Conservation (phyloP, 2,329 filamentous ascomycete species). For the Arthroderma sp. region DNA sequence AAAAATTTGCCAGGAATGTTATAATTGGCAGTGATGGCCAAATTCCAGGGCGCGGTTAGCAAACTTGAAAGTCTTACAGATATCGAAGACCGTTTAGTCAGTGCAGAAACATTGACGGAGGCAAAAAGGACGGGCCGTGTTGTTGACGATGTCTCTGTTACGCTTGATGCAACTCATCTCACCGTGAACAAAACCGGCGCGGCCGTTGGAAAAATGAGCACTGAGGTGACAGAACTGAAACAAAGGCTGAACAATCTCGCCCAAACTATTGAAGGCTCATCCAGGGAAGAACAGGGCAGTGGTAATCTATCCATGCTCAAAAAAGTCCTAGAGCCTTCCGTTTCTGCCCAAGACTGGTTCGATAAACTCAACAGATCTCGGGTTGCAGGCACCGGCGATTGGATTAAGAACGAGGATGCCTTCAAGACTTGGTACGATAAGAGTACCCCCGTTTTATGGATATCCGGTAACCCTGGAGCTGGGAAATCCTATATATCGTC, state of each 20-base stretch:
- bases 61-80: conserved; percentile 28
- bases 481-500: conserved; percentile 37
- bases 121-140: conserved; percentile 7
- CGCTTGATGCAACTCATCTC: conserved; percentile 2
- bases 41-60: conserved; percentile 27
- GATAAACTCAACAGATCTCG: conserved; percentile 29
- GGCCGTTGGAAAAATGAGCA: neutral
- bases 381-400: conserved; percentile 34
- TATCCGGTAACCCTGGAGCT: conserved; percentile 33
- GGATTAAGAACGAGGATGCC: conserved; percentile 30
- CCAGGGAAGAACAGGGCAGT: conserved; percentile 8
- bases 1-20: conserved; percentile 31
- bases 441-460: conserved; percentile 29
- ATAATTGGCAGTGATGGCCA: conserved; percentile 30
- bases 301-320: conserved; percentile 26
- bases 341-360: conserved; percentile 31
- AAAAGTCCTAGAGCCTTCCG: conserved; percentile 26
- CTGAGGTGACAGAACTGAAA: conserved; percentile 2
- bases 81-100: conserved; percentile 31
- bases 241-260: conserved; percentile 1
- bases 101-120: conserved; percentile 29
- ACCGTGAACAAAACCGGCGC: conserved; percentile 1
- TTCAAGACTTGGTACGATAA: conserved; percentile 28
- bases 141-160: conserved; percentile 9
- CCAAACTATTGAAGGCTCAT: conserved; percentile 4